phyloP scores from a whole-genome alignment of 2,329 filamentous ascomycete genomes.

The Passalora sequoiae region DNA sequence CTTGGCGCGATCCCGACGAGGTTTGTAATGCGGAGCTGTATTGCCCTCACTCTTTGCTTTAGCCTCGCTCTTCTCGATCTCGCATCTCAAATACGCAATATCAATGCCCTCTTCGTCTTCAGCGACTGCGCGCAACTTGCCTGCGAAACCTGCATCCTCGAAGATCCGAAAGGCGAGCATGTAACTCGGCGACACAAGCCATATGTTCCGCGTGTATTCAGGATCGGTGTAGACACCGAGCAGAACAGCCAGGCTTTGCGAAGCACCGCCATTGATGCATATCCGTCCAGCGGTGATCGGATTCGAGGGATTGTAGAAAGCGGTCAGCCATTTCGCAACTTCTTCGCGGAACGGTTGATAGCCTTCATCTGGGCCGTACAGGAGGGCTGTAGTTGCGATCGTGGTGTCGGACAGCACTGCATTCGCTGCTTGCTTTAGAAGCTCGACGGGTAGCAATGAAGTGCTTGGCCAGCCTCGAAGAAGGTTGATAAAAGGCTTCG shows the following conservation, averaged over 20 bases:
- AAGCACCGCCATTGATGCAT: constrained; percentile 78
- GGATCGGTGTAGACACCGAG: constrained; percentile 78
- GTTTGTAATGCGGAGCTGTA: constrained; percentile 43
- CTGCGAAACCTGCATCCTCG: constrained; percentile 69
- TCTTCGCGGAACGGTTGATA: constrained; percentile 63
- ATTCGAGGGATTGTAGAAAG: constrained; percentile 50
- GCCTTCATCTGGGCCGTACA: constrained; percentile 75
- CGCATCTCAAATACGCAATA: constrained; percentile 53
- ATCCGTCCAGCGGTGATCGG: constrained; percentile 56
- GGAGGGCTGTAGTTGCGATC: constrained; percentile 59
- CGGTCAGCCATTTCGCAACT: constrained; percentile 65
- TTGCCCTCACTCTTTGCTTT: constrained; percentile 23
- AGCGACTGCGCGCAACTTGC: constrained; percentile 61
- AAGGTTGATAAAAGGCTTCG: constrained; percentile 52
- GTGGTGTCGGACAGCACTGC: constrained; percentile 56
- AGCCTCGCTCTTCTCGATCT: constrained; percentile 49
- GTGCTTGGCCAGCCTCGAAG: constrained; percentile 64
- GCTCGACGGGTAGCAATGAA: constrained; percentile 59
- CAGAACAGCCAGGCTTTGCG: constrained; percentile 72
- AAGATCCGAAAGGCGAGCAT: constrained; percentile 83
- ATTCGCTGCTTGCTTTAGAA: constrained; percentile 58
- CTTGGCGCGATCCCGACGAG: constrained; percentile 59
- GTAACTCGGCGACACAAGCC: constrained; percentile 78
- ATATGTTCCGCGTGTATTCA: constrained; percentile 66
- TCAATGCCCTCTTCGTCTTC: constrained; percentile 77